Evolutionary conservation across 768 basidiomycete genomes (phyloP), one percentile per base, ranked within the genome.

Genomic region (Russula abietina): DNA sequence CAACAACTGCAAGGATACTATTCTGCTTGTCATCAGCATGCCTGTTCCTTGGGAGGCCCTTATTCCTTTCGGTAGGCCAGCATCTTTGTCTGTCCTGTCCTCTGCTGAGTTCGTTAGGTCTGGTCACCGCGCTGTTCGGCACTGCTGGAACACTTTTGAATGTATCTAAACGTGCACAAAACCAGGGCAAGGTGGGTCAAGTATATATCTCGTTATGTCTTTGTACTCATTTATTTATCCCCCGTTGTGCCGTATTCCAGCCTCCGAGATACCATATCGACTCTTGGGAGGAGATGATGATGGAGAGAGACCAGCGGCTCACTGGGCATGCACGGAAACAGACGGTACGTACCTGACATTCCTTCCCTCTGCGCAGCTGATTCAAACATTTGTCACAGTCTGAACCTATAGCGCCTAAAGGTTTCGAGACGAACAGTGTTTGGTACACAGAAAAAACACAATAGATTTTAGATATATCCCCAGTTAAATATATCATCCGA

Each of bases 1-100:
- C 4, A n/a, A n/a, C 24, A 19, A 30, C 38, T 19, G 41, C 28
- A 19, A 30, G 19, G n/a, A n/a, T n/a, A 7, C 11, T 22, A 36
- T 38, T 32, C 50, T 30, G 9, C 30, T 49, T 14, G 6, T 51
- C 41, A 17, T 57, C 73, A 80, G 67, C 69, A 96, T 96, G 95
- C 95, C 95, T 60, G 88, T 97, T 69, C 95, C 94, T 68, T 98
- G 91, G 88, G 94, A 98, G 79, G 93, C 95, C 56, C 83, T 98
- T 69, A 91, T 98, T 79, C 95, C 95, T 52, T 94, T 95, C 71
- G 95, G 95, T 94, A 65, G 62, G 55, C 55, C 22, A 43, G 38
- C 51, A 10, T 46, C 3, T 53, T 24, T 32, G 19, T 33, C 19
- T 14, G 4, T 24, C 2, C 3, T 14, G 32, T 19, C 3, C 24